A percentile compares a stretch with the other conserved stretches of the same genome.
Conservation (phyloP, 1,284 basidiomycete genomes). For the Boletus albobrunnescens region DNA sequence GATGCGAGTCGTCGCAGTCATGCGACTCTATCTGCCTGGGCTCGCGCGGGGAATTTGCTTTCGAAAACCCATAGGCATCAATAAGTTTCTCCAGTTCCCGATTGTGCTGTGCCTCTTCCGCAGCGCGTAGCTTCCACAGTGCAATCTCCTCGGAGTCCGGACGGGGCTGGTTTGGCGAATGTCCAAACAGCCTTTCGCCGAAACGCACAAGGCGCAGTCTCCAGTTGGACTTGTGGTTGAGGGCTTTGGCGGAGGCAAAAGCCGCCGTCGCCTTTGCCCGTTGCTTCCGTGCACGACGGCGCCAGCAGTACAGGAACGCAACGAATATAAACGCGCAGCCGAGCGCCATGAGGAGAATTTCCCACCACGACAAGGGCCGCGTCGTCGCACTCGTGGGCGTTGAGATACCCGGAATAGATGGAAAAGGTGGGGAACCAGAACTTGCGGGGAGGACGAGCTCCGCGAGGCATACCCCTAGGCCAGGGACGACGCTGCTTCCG, state of each 20-base stretch:
- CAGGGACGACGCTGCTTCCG: slow-evolving; percentile 52
- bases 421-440: slow-evolving; percentile 45
- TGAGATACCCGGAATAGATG: slow-evolving; percentile 55
- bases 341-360: slow-evolving; percentile 76
- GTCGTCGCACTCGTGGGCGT: slow-evolving; percentile 35
- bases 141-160: slow-evolving; percentile 41
- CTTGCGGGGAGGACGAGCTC: slow-evolving; percentile 58
- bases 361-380: slow-evolving; percentile 64
- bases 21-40: slow-evolving; percentile 20
- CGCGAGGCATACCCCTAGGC: slow-evolving; percentile 73
- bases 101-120: slow-evolving; percentile 49
- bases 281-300: slow-evolving; percentile 61
- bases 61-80: slow-evolving; percentile 48
- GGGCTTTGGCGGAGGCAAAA: slow-evolving; percentile 59
- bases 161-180: slow-evolving; percentile 30
- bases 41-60: slow-evolving; percentile 33
- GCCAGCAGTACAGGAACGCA: slow-evolving; percentile 60
- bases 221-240: slow-evolving; percentile 49
- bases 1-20: slow-evolving; percentile 29
- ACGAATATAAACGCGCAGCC: slow-evolving; percentile 77
- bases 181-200: slow-evolving; percentile 55
- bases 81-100: slow-evolving; percentile 50
- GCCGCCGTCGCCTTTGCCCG: slow-evolving; percentile 59
- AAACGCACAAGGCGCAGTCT: slow-evolving; percentile 51
- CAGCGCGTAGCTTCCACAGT: slow-evolving; percentile 41